These are phyloP conservation scores for Solanum dulcamara DNA, from an alignment of 257 asterid genomes.

Conservation along the genomic window DNA sequence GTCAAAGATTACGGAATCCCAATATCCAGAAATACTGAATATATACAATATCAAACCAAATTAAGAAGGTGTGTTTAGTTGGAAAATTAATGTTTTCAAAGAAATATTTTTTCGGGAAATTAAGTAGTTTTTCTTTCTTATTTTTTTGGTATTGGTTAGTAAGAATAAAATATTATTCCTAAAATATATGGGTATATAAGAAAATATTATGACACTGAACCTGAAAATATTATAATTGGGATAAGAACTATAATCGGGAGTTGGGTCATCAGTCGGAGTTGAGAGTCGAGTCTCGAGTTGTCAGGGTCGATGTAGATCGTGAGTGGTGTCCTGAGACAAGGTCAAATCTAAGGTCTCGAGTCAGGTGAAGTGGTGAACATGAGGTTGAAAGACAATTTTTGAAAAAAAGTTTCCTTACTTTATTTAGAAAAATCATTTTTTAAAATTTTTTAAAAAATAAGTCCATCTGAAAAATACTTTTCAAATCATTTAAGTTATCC, in stretches of 20 bases:
- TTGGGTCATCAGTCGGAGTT: not conserved
- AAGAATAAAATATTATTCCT: too few relatives aligned
- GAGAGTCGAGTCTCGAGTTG: not conserved
- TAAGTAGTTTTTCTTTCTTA: too few relatives aligned
- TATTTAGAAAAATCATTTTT: too few relatives aligned
- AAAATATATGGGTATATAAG: not conserved
- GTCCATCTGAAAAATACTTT: fast-evolving
- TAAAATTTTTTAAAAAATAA: too few relatives aligned
- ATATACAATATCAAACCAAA: not conserved
- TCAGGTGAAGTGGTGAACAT: too few relatives aligned
- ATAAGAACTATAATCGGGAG: fast-evolving
- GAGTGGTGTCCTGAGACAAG: too few relatives aligned
- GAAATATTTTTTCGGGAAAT: not conserved
- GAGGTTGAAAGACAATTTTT: too few relatives aligned
- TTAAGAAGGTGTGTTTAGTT: not conserved
- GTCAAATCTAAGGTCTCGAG: too few relatives aligned
- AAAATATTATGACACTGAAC: not conserved
- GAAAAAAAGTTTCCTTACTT: too few relatives aligned
- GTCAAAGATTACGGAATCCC: not conserved
- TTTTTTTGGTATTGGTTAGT: too few relatives aligned
- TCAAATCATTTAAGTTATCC: too few relatives aligned
- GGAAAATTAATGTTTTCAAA: not conserved
- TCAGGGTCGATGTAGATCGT: too few relatives aligned
- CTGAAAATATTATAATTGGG: not conserved
- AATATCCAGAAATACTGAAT: not conserved